phyloP scores from a whole-genome alignment of 139 green algal species.

The Yamagishiella unicocca region DNA sequence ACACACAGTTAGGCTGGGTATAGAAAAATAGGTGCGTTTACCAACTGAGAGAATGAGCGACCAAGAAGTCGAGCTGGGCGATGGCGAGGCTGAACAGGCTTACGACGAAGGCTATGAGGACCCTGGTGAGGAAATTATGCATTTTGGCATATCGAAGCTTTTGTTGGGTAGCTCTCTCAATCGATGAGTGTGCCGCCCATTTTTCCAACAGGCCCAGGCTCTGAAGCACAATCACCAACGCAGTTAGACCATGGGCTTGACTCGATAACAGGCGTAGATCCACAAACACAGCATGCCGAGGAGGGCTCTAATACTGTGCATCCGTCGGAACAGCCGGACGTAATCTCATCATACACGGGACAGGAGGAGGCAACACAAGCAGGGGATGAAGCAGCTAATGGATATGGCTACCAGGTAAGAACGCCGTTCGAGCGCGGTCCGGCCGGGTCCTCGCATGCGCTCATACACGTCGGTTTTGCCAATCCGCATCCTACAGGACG shows the following conservation, averaged over 20 bases:
- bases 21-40: too few species aligned
- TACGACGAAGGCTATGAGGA: background rate
- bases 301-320: constrained; percentile 40
- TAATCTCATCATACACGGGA: constrained; percentile 43
- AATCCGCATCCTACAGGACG: too few species aligned
- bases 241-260: constrained; percentile 19
- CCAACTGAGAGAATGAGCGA: constrained; percentile 22
- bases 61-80: background rate
- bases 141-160: background rate
- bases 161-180: too few species aligned
- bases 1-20: too few species aligned
- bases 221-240: background rate
- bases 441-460: background rate
- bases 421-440: too few species aligned
- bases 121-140: background rate
- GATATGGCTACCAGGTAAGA: background rate
- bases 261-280: constrained; percentile 4
- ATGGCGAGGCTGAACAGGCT: background rate
- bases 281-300: constrained; percentile 13
- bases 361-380: background rate
- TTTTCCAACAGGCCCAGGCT: background rate
- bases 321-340: constrained; percentile 23
- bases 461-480: too few species aligned
- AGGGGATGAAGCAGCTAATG: background rate
- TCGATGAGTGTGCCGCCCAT: too few species aligned